A percentile compares a stretch with the other conserved stretches of the same genome.
phyloP scores from a whole-genome alignment of 208 protist genomes.

The Wallacemonas sp. region DNA sequence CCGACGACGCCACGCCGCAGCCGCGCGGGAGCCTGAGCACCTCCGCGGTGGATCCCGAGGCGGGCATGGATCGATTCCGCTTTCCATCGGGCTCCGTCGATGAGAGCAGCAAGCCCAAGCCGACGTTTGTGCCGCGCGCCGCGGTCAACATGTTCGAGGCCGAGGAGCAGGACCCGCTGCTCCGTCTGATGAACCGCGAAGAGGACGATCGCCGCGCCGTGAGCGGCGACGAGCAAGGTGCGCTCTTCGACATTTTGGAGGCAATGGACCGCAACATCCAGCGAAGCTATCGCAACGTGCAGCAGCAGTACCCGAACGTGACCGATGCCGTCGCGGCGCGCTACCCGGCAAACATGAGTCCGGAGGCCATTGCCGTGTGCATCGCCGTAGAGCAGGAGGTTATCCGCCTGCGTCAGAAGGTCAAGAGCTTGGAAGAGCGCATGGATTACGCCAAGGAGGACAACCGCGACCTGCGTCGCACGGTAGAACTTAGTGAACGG shows the following conservation, averaged over 20 bases:
- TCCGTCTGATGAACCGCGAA: neutral
- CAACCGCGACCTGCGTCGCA: slow-evolving; percentile 15
- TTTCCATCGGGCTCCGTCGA: slow-evolving; percentile 1
- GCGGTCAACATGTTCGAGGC: neutral
- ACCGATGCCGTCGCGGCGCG: slow-evolving; percentile 12
- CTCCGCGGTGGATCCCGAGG: neutral
- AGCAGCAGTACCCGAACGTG: slow-evolving; percentile 1
- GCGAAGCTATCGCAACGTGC: slow-evolving; percentile 4
- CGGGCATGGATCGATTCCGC: neutral
- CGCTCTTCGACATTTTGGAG: slow-evolving; percentile 1
- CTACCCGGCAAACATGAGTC: slow-evolving; percentile 15
- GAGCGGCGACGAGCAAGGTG: slow-evolving; percentile 10
- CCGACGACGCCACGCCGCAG: neutral
- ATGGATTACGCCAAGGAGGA: slow-evolving; percentile 12
- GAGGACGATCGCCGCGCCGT: neutral
- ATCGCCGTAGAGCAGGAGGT: slow-evolving; percentile 22
- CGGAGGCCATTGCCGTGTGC: slow-evolving; percentile 13
- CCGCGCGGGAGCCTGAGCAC: neutral
- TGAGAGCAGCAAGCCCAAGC: neutral
- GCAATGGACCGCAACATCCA: slow-evolving; percentile 3
- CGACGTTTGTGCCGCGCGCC: neutral
- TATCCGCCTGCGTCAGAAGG: slow-evolving; percentile 10
- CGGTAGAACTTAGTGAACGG: slow-evolving; percentile 13
- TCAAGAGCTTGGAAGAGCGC: neutral
- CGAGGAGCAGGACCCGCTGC: slow-evolving; percentile 7